Conservation (phyloP, 1,139 yeast genomes). For the Geotrichum siamense region DNA sequence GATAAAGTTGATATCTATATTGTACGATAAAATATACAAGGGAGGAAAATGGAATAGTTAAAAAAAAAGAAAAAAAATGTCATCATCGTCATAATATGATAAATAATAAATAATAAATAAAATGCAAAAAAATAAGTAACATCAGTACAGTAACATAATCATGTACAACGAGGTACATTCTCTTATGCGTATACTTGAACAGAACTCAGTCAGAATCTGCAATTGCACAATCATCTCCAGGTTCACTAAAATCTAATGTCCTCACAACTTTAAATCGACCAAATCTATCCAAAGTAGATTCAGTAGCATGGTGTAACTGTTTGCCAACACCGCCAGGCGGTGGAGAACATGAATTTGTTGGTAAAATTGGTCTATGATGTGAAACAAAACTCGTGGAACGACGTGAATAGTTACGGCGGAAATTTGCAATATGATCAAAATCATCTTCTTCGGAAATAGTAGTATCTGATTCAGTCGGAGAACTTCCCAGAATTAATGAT, state of each 20-base stretch:
- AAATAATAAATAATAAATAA: neutral
- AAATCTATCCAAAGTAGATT: constrained; percentile 14
- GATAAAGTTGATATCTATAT: too few species aligned
- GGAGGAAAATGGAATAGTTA: neutral
- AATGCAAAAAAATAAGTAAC: neutral
- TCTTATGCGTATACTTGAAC: neutral
- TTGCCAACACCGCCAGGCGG: constrained; percentile 3
- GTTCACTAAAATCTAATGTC: constrained; percentile 10
- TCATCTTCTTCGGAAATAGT: constrained; percentile 11
- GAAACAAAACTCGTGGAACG: constrained; percentile 6
- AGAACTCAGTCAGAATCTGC: constrained; percentile 9
- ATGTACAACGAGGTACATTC: neutral
- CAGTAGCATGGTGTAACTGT: constrained; percentile 5
- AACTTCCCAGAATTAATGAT: neutral
- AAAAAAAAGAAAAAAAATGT: neutral
- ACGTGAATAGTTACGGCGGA: constrained; percentile 3
- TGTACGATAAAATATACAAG: too few species aligned
- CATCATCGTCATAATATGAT: neutral
- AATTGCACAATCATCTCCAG: constrained; percentile 16
- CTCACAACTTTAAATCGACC: constrained; percentile 13
- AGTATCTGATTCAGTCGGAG: constrained; percentile 12
- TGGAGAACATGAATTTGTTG: constrained; percentile 5
- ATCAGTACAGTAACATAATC: neutral
- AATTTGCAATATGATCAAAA: constrained; percentile 1
- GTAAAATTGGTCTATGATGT: constrained; percentile 1